Evolutionary conservation across 768 basidiomycete species (phyloP).

Genomic region (Gloeostereum incarnatum): DNA sequence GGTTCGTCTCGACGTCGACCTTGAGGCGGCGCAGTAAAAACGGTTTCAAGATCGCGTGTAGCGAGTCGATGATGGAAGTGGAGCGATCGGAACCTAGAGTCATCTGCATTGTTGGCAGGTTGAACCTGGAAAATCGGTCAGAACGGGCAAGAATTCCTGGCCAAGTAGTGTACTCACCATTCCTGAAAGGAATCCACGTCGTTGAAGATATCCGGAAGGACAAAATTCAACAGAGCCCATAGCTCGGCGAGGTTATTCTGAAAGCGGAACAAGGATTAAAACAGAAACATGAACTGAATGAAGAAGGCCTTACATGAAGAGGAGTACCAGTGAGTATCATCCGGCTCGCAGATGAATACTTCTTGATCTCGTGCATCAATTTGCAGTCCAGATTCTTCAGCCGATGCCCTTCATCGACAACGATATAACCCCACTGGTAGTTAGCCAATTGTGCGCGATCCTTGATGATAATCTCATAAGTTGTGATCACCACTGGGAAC

Average conservation of each 20-base stretch:
- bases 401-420: slow-evolving; percentile 94
- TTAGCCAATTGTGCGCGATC: slow-evolving; percentile 55
- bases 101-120: slow-evolving; percentile 54
- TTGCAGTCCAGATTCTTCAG: slow-evolving; percentile 92
- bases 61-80: slow-evolving; percentile 58
- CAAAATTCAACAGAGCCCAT: slow-evolving; percentile 93
- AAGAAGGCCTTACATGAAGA: slow-evolving; percentile 57
- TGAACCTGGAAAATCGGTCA: slow-evolving; percentile 42
- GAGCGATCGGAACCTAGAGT: slow-evolving; percentile 50
- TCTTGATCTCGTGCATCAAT: slow-evolving; percentile 86
- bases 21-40: slow-evolving; percentile 92
- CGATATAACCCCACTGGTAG: slow-evolving; percentile 84
- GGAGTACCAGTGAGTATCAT: slow-evolving; percentile 97
- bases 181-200: slow-evolving; percentile 87
- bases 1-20: slow-evolving; percentile 66
- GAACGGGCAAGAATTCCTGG: slow-evolving; percentile 17
- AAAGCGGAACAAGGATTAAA: slow-evolving; percentile 1
- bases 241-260: slow-evolving; percentile 94
- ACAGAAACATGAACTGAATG: not conserved
- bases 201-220: slow-evolving; percentile 88
- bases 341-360: slow-evolving; percentile 73
- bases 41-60: slow-evolving; percentile 90
- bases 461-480: slow-evolving; percentile 88
- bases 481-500: slow-evolving; percentile 84
- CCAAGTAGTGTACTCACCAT: slow-evolving; percentile 41